Evolutionary conservation across 192 early-diverging fungal genomes (phyloP), one percentile per base, ranked within the genome.

Genomic region (Diversispora epigaea): DNA sequence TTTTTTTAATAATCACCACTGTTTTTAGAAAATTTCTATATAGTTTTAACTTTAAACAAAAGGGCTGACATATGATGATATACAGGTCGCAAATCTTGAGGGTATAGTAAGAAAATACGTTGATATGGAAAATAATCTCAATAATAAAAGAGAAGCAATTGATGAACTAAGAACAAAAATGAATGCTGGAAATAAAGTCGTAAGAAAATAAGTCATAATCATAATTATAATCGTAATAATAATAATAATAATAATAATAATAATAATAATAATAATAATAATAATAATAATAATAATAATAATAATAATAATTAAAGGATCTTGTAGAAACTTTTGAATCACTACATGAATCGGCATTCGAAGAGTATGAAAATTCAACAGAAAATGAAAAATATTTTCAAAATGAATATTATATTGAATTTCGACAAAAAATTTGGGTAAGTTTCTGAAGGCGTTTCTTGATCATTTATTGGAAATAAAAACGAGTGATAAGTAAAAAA

Each of bases 361-460:
- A 58, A 40, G 12, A 12, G 63, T 41, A 14, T 17, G 32, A 63
- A n/a, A 32, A 61, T 4, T 1, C 3, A 32, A 6, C 32, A 0
- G 61, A 55, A 21, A 57, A 61, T 32, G 46, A 73, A 25, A 73
- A 64, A 54, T 80, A 80, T 46, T 45, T 63, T n/a, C 52, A 70
- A 47, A 56, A 75, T 15, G 66, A 77, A 7, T n/a, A 41, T 11
- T 74, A 77, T 57, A 45, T 21, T 14, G 71, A 69, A 3, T 80
- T 80, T 54, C 66, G 62, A 70, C 79, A 80, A 25, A 69, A 40
- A 45, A 45, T 80, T 47, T 80, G 79, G 79, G 79, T 80, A 72
- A 68, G 25, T 32, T 32, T 32, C 15, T 17, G 14, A 60, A 60
- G 10, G 14, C 17, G n/a, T 69, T 1, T 40, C 22, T 21, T 12